Percentiles rank a stretch among this genome's conserved stretches.
phyloP scores from a whole-genome alignment of 371 early-diverging fungal species.

The Rhizomucor miehei region DNA sequence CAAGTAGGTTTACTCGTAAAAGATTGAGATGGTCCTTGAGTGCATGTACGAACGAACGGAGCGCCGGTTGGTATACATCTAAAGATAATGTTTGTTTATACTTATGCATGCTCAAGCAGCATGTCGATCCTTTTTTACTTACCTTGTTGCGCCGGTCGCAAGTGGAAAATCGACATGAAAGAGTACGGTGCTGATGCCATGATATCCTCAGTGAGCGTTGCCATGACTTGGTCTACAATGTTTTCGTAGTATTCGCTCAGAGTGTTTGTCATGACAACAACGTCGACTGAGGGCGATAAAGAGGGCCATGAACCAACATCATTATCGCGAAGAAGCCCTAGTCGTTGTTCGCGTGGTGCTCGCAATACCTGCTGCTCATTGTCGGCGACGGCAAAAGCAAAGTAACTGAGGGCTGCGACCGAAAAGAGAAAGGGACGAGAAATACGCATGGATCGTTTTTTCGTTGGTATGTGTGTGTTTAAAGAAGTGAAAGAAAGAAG shows the following conservation, averaged over 20 bases:
- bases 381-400: neutral
- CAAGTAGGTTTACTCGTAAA: conserved; percentile 19
- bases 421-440: neutral
- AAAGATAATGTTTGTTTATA: neutral
- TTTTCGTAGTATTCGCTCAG: conserved; percentile 43
- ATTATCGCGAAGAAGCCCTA: neutral
- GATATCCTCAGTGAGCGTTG: conserved; percentile 24
- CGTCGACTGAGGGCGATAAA: conserved; percentile 4
- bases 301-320: neutral
- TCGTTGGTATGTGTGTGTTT: no score
- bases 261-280: conserved; percentile 10
- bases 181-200: conserved; percentile 25
- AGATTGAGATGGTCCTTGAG: conserved; percentile 23
- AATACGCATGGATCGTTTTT: neutral
- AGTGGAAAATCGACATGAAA: conserved; percentile 16
- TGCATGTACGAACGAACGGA: conserved; percentile 18
- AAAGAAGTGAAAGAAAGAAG: conserved; percentile 2
- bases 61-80: conserved; percentile 11
- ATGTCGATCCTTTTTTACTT: neutral
- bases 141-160: conserved; percentile 7
- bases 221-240: conserved; percentile 45
- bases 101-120: no score
- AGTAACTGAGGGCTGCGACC: neutral
- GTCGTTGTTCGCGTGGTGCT: neutral
- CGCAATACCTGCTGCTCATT: neutral